These are phyloP conservation scores for Boechera stricta DNA, from an alignment of 345 rosid species.

Conservation along the genomic window DNA sequence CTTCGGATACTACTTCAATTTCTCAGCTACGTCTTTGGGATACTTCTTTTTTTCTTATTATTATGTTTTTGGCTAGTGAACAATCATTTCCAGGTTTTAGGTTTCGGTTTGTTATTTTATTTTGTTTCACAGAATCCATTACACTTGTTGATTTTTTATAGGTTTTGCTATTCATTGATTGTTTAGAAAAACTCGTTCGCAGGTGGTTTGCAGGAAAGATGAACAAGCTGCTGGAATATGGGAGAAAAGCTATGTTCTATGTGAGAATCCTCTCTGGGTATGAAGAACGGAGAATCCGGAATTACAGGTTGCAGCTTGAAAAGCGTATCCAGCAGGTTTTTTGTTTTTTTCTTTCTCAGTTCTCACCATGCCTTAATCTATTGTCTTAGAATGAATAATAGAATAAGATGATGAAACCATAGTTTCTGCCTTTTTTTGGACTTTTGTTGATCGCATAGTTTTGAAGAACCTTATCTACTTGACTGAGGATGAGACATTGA, in stretches of 20 bases:
- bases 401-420: slow-evolving; percentile 11
- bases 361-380: background rate
- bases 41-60: background rate
- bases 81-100: background rate
- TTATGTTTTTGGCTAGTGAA: slow-evolving; percentile 1
- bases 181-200: slow-evolving; percentile 20
- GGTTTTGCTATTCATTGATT: slow-evolving; percentile 26
- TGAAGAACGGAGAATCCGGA: slow-evolving; percentile 81
- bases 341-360: background rate
- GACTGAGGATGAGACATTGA: slow-evolving; percentile 10
- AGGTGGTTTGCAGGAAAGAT: slow-evolving; percentile 47
- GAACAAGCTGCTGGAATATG: slow-evolving; percentile 80
- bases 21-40: background rate
- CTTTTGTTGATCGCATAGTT: background rate
- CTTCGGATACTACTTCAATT: background rate
- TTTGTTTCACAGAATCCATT: slow-evolving; percentile 1
- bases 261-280: slow-evolving; percentile 92
- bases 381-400: background rate
- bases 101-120: background rate
- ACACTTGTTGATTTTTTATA: background rate
- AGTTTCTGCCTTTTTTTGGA: background rate
- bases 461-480: background rate
- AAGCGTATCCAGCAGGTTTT: slow-evolving; percentile 71
- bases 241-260: slow-evolving; percentile 82
- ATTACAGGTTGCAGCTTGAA: slow-evolving; percentile 80